phyloP scores from a whole-genome alignment of 2,329 filamentous ascomycete genomes.

The Pseudogymnoascus sp. region DNA sequence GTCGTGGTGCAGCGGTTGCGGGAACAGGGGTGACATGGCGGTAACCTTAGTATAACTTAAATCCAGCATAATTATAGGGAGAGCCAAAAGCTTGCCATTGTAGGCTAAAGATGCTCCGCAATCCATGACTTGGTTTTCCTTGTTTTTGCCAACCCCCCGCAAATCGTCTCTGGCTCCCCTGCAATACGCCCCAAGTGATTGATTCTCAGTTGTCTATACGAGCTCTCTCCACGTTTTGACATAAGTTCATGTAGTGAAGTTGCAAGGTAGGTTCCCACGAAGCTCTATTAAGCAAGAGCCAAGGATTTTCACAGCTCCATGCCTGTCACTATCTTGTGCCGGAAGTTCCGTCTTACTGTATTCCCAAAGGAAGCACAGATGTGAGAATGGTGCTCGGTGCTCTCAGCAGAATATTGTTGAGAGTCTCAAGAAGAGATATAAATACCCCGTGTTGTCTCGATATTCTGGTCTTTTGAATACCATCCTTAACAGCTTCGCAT shows the following conservation, averaged over 20 bases:
- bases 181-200: background rate
- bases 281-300: background rate
- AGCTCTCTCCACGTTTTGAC: background rate
- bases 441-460: background rate
- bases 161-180: background rate
- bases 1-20: background rate
- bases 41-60: background rate
- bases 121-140: background rate
- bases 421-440: background rate
- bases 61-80: background rate
- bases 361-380: background rate
- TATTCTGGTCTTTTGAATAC: background rate
- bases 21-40: background rate
- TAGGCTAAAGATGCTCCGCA: background rate
- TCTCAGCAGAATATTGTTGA: background rate
- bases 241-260: background rate
- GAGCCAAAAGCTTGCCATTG: background rate
- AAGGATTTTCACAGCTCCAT: background rate
- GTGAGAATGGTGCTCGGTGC: background rate
- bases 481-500: background rate
- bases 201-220: background rate
- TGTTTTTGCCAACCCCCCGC: background rate
- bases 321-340: background rate
- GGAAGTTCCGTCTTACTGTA: background rate
- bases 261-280: background rate